Conservation (phyloP, 148 eudicot genomes). For the Rhododendron simsii region DNA sequence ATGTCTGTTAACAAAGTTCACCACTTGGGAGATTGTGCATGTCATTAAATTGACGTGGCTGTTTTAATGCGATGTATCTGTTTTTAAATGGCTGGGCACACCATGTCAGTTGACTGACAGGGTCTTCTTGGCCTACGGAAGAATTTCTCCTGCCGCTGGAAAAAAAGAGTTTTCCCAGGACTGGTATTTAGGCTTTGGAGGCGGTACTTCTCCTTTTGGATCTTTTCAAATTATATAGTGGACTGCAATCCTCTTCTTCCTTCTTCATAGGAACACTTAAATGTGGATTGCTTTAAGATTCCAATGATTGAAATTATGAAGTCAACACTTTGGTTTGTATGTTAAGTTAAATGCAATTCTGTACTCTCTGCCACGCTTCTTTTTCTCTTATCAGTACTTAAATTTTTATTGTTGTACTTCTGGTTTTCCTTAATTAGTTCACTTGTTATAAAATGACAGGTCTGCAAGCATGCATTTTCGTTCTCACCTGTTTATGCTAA, state of each 20-base stretch:
- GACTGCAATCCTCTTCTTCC: not conserved
- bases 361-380: not conserved
- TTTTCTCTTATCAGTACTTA: not conserved
- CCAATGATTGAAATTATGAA: not conserved
- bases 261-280: not conserved
- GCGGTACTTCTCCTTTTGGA: not conserved
- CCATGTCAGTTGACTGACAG: not conserved
- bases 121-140: not conserved
- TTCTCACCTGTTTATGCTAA: slow-evolving; percentile 96
- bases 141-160: not conserved
- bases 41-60: not conserved
- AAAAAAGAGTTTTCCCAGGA: not conserved
- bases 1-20: not conserved
- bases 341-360: not conserved
- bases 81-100: not conserved
- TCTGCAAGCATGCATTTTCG: slow-evolving; percentile 90
- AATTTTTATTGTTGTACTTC: not conserved
- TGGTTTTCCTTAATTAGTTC: not conserved
- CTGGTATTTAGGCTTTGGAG: not conserved
- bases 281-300: not conserved
- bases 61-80: not conserved
- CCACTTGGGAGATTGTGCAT: not conserved
- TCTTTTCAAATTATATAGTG: not conserved
- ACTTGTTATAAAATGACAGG: slow-evolving; percentile 38
- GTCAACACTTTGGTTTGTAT: not conserved